A percentile compares a stretch with the other conserved stretches of the same genome.
These are phyloP conservation scores for Plenodomus tracheiphilus DNA, from an alignment of 2,329 filamentous ascomycete species.

Conservation along the genomic window DNA sequence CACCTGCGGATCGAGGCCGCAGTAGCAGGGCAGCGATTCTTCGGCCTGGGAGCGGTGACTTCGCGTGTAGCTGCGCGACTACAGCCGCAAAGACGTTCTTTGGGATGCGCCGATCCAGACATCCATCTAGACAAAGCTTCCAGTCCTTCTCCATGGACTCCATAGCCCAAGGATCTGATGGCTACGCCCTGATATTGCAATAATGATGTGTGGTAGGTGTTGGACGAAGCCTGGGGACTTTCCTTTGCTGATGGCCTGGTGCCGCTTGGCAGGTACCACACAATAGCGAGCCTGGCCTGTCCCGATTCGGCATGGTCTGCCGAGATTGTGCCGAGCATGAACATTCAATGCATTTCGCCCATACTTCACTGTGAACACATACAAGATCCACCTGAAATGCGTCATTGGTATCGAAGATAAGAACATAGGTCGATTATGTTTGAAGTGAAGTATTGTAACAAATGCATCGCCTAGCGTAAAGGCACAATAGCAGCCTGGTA, in stretches of 20 bases:
- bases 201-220: not conserved
- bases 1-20: constrained; percentile 30
- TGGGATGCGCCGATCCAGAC: constrained; percentile 37
- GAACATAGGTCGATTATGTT: too few relatives aligned
- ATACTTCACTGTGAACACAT: too few relatives aligned
- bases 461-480: too few relatives aligned
- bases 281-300: not conserved
- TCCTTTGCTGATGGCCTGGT: not conserved
- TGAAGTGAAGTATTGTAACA: too few relatives aligned
- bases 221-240: not conserved
- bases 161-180: constrained; percentile 26
- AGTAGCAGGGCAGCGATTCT: constrained; percentile 43
- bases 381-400: too few relatives aligned
- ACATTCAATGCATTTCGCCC: too few relatives aligned
- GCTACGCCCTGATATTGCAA: not conserved
- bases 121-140: constrained; percentile 39
- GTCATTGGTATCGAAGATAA: too few relatives aligned
- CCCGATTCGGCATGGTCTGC: not conserved
- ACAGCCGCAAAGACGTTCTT: constrained; percentile 39
- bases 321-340: too few relatives aligned
- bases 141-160: constrained; percentile 41
- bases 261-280: not conserved
- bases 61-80: constrained; percentile 36
- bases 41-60: constrained; percentile 39
- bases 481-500: too few relatives aligned